These are phyloP conservation scores for Ophiostoma sp. DNA, from an alignment of 2,329 filamentous ascomycete genomes.

Conservation along the genomic window DNA sequence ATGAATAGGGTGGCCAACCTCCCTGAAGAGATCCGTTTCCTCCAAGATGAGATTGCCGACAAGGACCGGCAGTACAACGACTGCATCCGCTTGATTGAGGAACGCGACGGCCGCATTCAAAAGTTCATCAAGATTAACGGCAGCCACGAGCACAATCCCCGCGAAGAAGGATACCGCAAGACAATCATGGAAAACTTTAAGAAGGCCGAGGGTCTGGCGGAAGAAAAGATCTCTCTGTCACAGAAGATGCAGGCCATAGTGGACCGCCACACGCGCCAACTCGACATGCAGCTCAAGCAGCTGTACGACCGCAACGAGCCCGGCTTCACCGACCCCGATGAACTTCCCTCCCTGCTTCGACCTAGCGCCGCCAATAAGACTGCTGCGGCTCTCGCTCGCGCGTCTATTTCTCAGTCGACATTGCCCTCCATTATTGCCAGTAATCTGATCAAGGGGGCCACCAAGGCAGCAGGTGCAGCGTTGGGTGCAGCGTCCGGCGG, in stretches of 20 bases:
- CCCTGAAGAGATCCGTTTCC: slow-evolving; percentile 74
- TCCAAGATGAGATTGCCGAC: slow-evolving; percentile 76
- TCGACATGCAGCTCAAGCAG: slow-evolving; percentile 58
- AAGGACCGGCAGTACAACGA: slow-evolving; percentile 70
- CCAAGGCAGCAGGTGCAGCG: slow-evolving; percentile 13
- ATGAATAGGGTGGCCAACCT: slow-evolving; percentile 70
- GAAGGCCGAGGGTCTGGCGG: slow-evolving; percentile 63
- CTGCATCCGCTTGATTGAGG: slow-evolving; percentile 62
- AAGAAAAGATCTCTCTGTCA: slow-evolving; percentile 67
- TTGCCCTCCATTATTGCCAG: slow-evolving; percentile 25
- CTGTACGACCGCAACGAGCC: slow-evolving; percentile 58
- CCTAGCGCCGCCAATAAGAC: slow-evolving; percentile 51
- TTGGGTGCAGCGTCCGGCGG: not conserved
- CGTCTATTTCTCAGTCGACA: slow-evolving; percentile 29
- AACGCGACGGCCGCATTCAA: slow-evolving; percentile 69
- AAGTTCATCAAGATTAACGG: slow-evolving; percentile 76
- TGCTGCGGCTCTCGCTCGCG: slow-evolving; percentile 36
- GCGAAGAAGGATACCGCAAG: slow-evolving; percentile 63
- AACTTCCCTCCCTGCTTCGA: slow-evolving; percentile 58
- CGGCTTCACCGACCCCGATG: slow-evolving; percentile 57
- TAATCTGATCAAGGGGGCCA: slow-evolving; percentile 27
- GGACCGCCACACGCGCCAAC: slow-evolving; percentile 59
- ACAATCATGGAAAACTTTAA: slow-evolving; percentile 63
- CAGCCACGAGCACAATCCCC: slow-evolving; percentile 67
- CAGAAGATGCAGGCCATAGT: slow-evolving; percentile 57